Conservation (phyloP, 2,329 filamentous ascomycete species). For the Aureobasidium pullulans region DNA sequence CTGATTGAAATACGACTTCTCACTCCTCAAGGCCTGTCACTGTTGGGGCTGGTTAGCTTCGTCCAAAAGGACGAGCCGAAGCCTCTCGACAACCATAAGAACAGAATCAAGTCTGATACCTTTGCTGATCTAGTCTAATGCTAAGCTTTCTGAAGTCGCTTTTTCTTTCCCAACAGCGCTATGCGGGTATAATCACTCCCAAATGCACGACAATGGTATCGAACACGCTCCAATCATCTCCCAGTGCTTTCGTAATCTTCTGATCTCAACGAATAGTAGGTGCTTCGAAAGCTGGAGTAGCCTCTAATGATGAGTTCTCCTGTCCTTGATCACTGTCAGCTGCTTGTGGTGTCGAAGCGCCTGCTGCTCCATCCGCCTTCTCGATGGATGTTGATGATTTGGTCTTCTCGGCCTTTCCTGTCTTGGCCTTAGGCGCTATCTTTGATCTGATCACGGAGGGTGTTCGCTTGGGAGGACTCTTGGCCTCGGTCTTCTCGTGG, state of each 20-base stretch:
- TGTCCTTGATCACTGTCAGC: not conserved
- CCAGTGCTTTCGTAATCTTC: not conserved
- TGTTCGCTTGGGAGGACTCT: conserved; percentile 17
- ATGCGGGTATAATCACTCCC: not conserved
- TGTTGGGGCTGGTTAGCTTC: not conserved
- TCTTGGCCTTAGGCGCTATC: not conserved
- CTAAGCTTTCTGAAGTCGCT: not conserved
- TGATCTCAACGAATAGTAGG: conserved; percentile 8
- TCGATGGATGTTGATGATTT: not conserved
- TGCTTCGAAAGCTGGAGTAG: conserved; percentile 12
- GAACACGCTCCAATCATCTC: not conserved
- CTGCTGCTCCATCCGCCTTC: not conserved
- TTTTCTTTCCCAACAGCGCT: not conserved
- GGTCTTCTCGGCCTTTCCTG: not conserved
- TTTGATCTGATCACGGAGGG: conserved; percentile 1
- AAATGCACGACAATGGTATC: not conserved
- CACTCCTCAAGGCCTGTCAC: no score
- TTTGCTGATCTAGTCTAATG: conserved; percentile 2
- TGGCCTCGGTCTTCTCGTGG: conserved; percentile 49
- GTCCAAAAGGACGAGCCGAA: not conserved
- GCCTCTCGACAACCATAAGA: not conserved
- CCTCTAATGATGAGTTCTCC: not conserved
- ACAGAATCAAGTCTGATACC: not conserved
- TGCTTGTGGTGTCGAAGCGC: conserved; percentile 5
- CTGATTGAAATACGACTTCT: no score